These are phyloP conservation scores for Calocybe indica DNA, from an alignment of 768 basidiomycete genomes.

Conservation along the genomic window DNA sequence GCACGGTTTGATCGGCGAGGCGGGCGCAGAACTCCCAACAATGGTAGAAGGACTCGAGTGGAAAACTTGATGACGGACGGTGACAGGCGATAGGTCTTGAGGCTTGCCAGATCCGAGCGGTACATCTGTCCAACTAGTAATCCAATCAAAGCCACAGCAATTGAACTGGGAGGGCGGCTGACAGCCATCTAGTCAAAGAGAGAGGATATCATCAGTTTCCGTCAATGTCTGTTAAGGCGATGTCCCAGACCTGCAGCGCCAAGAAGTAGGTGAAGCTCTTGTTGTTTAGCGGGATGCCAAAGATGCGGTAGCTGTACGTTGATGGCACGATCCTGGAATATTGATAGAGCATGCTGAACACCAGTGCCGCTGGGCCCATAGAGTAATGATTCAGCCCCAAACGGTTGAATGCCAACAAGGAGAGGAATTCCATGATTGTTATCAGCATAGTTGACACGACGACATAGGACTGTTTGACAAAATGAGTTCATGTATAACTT, in stretches of 20 bases:
- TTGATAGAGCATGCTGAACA: constrained; percentile 83
- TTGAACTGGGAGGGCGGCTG: constrained; percentile 61
- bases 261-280: constrained; percentile 71
- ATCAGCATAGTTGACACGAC: constrained; percentile 61
- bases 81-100: constrained; percentile 78
- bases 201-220: constrained; percentile 4
- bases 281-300: constrained; percentile 69
- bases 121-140: constrained; percentile 71
- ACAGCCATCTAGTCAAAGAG: constrained; percentile 51
- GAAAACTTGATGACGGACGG: constrained; percentile 49
- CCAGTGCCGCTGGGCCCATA: constrained; percentile 65
- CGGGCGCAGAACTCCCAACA: constrained; percentile 59
- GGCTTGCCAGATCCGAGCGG: constrained; percentile 72
- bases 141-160: constrained; percentile 57
- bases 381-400: constrained; percentile 70
- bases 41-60: constrained; percentile 51
- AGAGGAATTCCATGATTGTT: constrained; percentile 61
- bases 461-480: constrained; percentile 59
- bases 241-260: constrained; percentile 55
- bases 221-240: not conserved
- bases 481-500: constrained; percentile 5
- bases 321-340: constrained; percentile 74
- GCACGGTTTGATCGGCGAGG: constrained; percentile 69
- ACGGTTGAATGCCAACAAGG: constrained; percentile 59
- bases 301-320: constrained; percentile 70